Evolutionary conservation across 148 eudicot species (phyloP).

Genomic region (Chenopodium formosanum): DNA sequence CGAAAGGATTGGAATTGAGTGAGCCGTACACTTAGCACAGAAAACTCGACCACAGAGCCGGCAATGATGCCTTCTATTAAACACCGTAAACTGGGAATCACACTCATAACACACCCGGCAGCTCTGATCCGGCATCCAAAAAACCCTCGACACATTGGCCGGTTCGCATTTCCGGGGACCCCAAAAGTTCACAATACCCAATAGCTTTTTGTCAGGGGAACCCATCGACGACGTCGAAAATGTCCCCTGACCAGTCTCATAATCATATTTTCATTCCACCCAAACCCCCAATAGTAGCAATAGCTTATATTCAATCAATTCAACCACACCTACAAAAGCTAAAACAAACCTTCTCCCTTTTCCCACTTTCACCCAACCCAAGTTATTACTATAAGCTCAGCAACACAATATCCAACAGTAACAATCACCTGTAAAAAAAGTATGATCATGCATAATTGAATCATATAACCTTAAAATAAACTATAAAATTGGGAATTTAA

Average conservation of each 20-base stretch:
- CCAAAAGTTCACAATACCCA: slow-evolving; percentile 68
- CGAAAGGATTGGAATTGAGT: slow-evolving; percentile 52
- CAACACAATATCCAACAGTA: slow-evolving; percentile 9
- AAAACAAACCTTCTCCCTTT: neutral
- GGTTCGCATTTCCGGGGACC: slow-evolving; percentile 54
- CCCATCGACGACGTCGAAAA: slow-evolving; percentile 59
- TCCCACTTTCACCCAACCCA: slow-evolving; percentile 14
- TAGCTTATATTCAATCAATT: neutral
- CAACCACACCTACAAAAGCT: slow-evolving; percentile 1
- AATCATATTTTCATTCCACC: slow-evolving; percentile 44
- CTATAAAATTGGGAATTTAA: neutral
- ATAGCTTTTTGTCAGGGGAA: slow-evolving; percentile 47
- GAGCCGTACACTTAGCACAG: slow-evolving; percentile 79
- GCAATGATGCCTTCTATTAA: slow-evolving; percentile 88
- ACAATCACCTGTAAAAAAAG: slow-evolving; percentile 15
- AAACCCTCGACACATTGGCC: slow-evolving; percentile 63
- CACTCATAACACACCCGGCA: slow-evolving; percentile 87
- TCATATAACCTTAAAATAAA: neutral
- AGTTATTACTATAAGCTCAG: slow-evolving; percentile 2
- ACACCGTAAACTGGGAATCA: slow-evolving; percentile 69
- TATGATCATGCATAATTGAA: neutral
- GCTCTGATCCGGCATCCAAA: slow-evolving; percentile 97
- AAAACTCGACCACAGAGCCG: slow-evolving; percentile 86
- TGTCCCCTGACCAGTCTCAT: slow-evolving; percentile 56
- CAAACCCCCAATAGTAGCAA: slow-evolving; percentile 17